Conservation (phyloP, 441 rosid genomes). For the Pelargonium cotyledonis region DNA sequence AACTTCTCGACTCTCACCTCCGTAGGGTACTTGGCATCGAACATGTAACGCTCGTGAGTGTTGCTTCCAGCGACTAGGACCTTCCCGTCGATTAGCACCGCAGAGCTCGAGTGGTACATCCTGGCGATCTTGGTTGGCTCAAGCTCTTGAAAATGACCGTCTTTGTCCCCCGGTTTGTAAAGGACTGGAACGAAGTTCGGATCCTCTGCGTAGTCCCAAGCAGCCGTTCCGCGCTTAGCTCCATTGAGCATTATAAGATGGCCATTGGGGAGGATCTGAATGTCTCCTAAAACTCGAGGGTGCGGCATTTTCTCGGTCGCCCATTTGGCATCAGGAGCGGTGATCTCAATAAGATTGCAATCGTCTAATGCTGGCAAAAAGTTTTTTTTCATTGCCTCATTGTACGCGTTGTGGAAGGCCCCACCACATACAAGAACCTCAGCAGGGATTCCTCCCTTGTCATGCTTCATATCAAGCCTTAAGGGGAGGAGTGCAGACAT, state of each 20-base stretch:
- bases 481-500: conserved; percentile 27
- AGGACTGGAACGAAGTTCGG: conserved; percentile 13
- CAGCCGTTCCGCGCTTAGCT: conserved; percentile 7
- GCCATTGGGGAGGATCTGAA: conserved; percentile 18
- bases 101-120: conserved; percentile 23
- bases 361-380: conserved; percentile 7
- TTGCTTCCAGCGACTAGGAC: conserved; percentile 21
- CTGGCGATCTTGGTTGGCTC: conserved; percentile 16
- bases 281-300: conserved; percentile 17
- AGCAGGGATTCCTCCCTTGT: not conserved
- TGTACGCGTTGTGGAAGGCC: conserved; percentile 3
- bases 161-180: not conserved
- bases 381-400: not conserved
- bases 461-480: not conserved
- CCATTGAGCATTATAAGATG: conserved; percentile 16
- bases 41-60: conserved; percentile 11
- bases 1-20: conserved; percentile 22
- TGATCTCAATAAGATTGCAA: conserved; percentile 12
- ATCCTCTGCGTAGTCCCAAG: conserved; percentile 11
- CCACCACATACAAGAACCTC: conserved; percentile 26
- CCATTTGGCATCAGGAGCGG: conserved; percentile 13
- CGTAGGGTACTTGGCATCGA: conserved; percentile 14
- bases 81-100: conserved; percentile 17
- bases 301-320: conserved; percentile 18
- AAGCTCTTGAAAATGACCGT: not conserved